phyloP scores from a whole-genome alignment of 306 rosid genomes.

The Pachyrhizus erosus region DNA sequence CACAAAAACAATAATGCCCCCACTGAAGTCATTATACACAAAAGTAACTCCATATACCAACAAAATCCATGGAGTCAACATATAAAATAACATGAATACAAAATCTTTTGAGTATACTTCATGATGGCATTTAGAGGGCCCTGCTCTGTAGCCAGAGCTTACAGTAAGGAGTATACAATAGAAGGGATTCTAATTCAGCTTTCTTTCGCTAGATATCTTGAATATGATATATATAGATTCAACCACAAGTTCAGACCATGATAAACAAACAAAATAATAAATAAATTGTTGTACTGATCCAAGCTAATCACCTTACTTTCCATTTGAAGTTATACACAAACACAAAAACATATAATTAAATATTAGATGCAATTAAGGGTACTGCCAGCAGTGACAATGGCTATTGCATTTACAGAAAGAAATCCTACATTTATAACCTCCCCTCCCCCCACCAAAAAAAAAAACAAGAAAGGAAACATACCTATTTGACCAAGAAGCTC shows the following conservation, averaged over 20 bases:
- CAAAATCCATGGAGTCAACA: neutral
- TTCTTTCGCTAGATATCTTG: neutral
- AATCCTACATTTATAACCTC: neutral
- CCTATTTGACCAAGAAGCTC: conserved; percentile 68
- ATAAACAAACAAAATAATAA: neutral
- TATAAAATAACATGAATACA: neutral
- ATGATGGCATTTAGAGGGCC: neutral
- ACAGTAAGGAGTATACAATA: neutral
- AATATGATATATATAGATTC: neutral
- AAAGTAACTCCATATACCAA: neutral
- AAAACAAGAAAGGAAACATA: neutral
- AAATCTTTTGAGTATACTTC: neutral
- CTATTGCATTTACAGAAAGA: neutral
- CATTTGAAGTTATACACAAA: neutral
- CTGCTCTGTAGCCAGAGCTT: neutral
- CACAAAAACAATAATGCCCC: neutral
- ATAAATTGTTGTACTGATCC: neutral
- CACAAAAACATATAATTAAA: neutral
- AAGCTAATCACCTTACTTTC: neutral
- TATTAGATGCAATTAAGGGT: neutral
- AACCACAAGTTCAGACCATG: neutral
- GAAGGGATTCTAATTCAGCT: neutral
- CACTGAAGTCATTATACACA: neutral
- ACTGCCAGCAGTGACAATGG: neutral
- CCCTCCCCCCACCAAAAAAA: neutral